Evolutionary conservation across 331 rosid genomes (phyloP), one percentile per base, ranked within the genome.

Genomic region (Pyrus hybrid): DNA sequence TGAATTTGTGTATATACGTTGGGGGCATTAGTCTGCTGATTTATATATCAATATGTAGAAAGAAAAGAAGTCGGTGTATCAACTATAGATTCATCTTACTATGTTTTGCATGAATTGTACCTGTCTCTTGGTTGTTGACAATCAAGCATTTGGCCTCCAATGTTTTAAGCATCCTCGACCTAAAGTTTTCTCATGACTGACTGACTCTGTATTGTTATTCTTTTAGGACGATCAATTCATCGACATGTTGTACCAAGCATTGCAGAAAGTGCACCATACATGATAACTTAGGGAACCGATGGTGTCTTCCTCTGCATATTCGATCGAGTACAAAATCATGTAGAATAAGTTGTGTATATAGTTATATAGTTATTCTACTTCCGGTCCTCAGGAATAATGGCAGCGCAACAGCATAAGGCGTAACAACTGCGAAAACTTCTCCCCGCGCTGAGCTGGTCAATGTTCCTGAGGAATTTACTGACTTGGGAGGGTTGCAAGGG

Each of bases 151-250:
- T 68, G 51, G 75, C 30, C 53, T 62, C 67, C 13, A 8, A 63
- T 26, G 16, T 45, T 49, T 8, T 28, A 16, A 3, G 70, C 64
- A 37, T 76, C 13, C 64, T 45, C 16, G 16, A 22, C 8, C 8
- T 49, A 26, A n/a, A 67, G 30, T 35, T 53, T 70, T 56, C 35
- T 73, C 35, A 54, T 74, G 30, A 56, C 76, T 74, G 30, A 74
- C 79, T 83, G n/a, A n/a, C 28, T 1, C 53, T 51, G 80, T 12
- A 30, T 37, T 77, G 56, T 77, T 81, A 57, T 70, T 76, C 63
- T 79, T 71, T 33, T 76, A 93, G 98, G 97, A 93, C 49, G 98
- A 90, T 82, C 91, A 86, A 80, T 91, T 93, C 84, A 81, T 93
- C 23, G 97, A 90, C 79, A 80, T 85, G 93, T 72, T 93, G 70